Percentiles rank a stretch among this genome's conserved stretches.
These are phyloP conservation scores for Panicum miliaceum DNA, from an alignment of 176 grass and related monocot species.

Conservation along the genomic window DNA sequence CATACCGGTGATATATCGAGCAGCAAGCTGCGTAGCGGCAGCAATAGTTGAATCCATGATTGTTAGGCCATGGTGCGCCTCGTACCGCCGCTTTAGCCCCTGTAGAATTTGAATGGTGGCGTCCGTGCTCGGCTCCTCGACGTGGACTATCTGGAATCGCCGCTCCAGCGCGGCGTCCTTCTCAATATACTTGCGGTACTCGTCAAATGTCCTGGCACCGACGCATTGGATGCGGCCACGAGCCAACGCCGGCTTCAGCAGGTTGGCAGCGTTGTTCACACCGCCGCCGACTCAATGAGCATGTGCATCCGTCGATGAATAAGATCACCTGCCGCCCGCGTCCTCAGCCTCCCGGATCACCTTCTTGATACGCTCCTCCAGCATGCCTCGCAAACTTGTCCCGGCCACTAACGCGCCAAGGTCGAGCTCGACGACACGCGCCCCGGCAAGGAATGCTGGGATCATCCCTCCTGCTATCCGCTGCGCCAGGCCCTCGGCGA, in stretches of 20 bases:
- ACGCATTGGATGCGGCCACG: conserved; percentile 42
- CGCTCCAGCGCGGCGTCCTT: conserved; percentile 35
- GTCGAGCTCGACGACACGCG: conserved; percentile 25
- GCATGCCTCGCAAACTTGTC: background rate
- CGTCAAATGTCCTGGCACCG: conserved; percentile 29
- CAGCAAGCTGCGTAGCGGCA: conserved; percentile 4
- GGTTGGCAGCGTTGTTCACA: conserved; percentile 13
- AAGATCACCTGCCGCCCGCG: background rate
- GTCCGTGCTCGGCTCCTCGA: background rate
- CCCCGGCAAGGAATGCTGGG: background rate
- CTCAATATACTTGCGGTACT: conserved; percentile 40
- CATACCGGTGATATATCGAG: conserved; percentile 30
- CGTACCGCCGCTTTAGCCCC: background rate
- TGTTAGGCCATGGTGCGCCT: conserved; percentile 2
- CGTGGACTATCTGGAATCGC: conserved; percentile 31
- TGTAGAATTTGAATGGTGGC: conserved; percentile 20
- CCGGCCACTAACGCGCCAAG: conserved; percentile 31
- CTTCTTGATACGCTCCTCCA: conserved; percentile 31
- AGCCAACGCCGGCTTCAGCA: conserved; percentile 40
- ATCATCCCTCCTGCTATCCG: conserved; percentile 36
- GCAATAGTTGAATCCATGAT: background rate
- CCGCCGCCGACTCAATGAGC: background rate
- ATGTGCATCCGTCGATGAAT: conserved; percentile 45
- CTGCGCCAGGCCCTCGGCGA: conserved; percentile 55
- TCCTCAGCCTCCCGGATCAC: background rate